Evolutionary conservation across 2,329 filamentous ascomycete genomes (phyloP).

Genomic region (Ophiocordyceps camponoti-floridani): DNA sequence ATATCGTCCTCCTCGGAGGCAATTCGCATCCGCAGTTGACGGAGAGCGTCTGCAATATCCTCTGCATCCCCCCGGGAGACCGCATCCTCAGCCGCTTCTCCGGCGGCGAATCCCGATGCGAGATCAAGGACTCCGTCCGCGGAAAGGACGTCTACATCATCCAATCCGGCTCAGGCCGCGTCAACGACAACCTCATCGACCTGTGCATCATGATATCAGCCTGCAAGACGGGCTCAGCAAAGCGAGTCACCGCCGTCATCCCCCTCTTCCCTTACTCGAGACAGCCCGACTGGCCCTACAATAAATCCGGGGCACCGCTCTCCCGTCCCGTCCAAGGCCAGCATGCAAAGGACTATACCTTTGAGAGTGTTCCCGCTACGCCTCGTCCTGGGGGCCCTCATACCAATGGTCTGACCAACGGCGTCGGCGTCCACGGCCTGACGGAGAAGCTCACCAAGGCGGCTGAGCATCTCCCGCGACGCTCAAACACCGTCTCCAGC

Average conservation of each 20-base stretch:
- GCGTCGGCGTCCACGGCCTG: slow-evolving; percentile 48
- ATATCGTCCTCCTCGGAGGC: slow-evolving; percentile 84
- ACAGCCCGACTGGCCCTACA: slow-evolving; percentile 88
- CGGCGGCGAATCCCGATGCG: slow-evolving; percentile 84
- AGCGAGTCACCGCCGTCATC: slow-evolving; percentile 86
- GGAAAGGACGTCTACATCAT: slow-evolving; percentile 98
- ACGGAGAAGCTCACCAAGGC: slow-evolving; percentile 57
- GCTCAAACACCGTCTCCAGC: no score
- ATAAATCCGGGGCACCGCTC: slow-evolving; percentile 90
- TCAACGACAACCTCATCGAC: slow-evolving; percentile 98
- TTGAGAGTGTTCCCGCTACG: slow-evolving; percentile 81
- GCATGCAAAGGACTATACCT: slow-evolving; percentile 53
- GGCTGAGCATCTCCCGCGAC: no score
- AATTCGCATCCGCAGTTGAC: slow-evolving; percentile 82
- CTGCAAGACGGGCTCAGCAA: slow-evolving; percentile 51
- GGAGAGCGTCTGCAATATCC: slow-evolving; percentile 70
- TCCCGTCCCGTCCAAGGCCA: slow-evolving; percentile 42
- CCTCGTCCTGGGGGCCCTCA: slow-evolving; percentile 56
- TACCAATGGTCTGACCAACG: slow-evolving; percentile 44
- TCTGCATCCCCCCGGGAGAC: slow-evolving; percentile 72
- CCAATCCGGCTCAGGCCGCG: slow-evolving; percentile 85
- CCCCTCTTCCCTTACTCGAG: slow-evolving; percentile 94
- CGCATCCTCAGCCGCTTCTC: slow-evolving; percentile 84
- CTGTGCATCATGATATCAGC: slow-evolving; percentile 96
- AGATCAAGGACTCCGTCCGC: slow-evolving; percentile 84